Conservation (phyloP, 73 alveolate genomes). For the Blepharisma japonicum region DNA sequence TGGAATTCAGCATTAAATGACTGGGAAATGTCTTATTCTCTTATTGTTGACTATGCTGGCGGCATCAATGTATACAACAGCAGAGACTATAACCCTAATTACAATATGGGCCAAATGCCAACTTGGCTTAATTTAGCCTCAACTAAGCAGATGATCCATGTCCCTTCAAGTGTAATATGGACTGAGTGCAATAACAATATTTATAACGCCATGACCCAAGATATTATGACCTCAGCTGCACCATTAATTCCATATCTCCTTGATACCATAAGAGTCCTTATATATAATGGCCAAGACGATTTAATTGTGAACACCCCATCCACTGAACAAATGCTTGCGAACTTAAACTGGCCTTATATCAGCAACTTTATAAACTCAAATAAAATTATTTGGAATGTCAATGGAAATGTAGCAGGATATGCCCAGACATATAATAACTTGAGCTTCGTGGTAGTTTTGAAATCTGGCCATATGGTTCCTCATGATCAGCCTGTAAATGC, state of each 20-base stretch:
- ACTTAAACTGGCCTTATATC: slow-evolving; percentile 45
- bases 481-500: slow-evolving; percentile 73
- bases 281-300: slow-evolving; percentile 62
- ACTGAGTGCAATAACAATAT: slow-evolving; percentile 49
- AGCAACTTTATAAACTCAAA: slow-evolving; percentile 37
- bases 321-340: slow-evolving; percentile 52
- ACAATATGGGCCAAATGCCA: slow-evolving; percentile 35
- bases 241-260: slow-evolving; percentile 40
- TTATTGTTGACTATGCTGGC: slow-evolving; percentile 28
- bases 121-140: slow-evolving; percentile 30
- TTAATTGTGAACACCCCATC: slow-evolving; percentile 65
- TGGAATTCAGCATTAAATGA: background rate
- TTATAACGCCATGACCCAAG: slow-evolving; percentile 51
- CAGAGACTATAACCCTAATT: slow-evolving; percentile 49
- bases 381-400: slow-evolving; percentile 38
- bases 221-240: slow-evolving; percentile 53
- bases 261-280: slow-evolving; percentile 38
- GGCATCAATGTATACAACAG: slow-evolving; percentile 55
- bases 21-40: background rate
- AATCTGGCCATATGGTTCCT: slow-evolving; percentile 91
- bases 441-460: slow-evolving; percentile 36
- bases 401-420: slow-evolving; percentile 12
- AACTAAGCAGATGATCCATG: slow-evolving; percentile 45
- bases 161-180: slow-evolving; percentile 46
- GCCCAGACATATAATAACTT: background rate